Evolutionary conservation across 495 filamentous ascomycete genomes (phyloP).

Genomic region (Cudoniella acicularis): DNA sequence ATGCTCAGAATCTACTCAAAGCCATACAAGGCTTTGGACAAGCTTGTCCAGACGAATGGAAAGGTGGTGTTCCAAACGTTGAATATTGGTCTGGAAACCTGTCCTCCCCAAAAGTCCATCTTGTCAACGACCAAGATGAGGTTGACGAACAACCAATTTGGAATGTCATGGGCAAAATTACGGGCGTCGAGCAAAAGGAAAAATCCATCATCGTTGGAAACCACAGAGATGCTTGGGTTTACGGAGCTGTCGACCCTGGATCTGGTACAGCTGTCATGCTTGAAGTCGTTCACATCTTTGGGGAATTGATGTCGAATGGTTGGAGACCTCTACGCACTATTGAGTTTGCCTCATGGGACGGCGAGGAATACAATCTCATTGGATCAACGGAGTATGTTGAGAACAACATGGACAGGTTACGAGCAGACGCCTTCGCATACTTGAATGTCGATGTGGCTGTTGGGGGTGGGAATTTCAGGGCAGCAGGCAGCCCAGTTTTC

Average conservation of each 20-base stretch:
- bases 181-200: constrained; percentile 74
- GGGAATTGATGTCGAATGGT: constrained; percentile 65
- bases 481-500: constrained; percentile 75
- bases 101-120: constrained; percentile 70
- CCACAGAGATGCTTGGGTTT: constrained; percentile 90
- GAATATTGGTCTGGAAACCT: constrained; percentile 75
- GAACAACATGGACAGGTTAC: constrained; percentile 76
- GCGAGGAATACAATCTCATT: constrained; percentile 86
- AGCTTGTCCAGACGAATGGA: constrained; percentile 68
- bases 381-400: constrained; percentile 96
- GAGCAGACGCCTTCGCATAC: constrained; percentile 73
- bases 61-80: constrained; percentile 67
- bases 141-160: constrained; percentile 78
- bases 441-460: constrained; percentile 91
- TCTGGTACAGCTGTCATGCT: constrained; percentile 89
- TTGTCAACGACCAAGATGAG: constrained; percentile 89
- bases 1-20: constrained; percentile 77
- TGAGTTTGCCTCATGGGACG: constrained; percentile 95
- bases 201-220: constrained; percentile 91
- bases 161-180: constrained; percentile 81
- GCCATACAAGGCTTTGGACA: constrained; percentile 73
- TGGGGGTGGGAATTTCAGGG: constrained; percentile 67
- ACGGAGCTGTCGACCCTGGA: constrained; percentile 80
- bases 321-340: constrained; percentile 94
- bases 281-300: constrained; percentile 80